Percentiles rank a stretch among this genome's conserved stretches.
Conservation (phyloP, 805 yeast genomes). For the Pichia thaimueangensis region DNA sequence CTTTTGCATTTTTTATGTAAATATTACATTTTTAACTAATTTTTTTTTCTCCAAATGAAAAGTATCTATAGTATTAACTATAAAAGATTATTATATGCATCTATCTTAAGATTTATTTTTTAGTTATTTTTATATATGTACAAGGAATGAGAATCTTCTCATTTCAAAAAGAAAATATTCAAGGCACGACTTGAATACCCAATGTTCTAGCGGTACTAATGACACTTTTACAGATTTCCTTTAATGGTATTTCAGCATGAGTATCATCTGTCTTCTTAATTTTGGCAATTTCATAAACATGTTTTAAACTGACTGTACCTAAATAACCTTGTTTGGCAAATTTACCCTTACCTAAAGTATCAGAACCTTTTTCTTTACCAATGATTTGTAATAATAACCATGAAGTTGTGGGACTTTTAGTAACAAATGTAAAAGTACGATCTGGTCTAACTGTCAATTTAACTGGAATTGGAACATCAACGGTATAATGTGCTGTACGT, state of each 20-base stretch:
- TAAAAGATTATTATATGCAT: no score
- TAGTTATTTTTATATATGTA: no score
- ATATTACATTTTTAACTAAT: no score
- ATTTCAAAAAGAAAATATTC: conserved; percentile 11
- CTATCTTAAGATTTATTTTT: no score
- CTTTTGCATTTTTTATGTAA: background rate
- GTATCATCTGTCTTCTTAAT: conserved; percentile 82
- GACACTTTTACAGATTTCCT: conserved; percentile 74
- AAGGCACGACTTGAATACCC: conserved; percentile 79
- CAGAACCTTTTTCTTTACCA: conserved; percentile 73
- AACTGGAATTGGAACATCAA: conserved; percentile 89
- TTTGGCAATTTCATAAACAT: conserved; percentile 90
- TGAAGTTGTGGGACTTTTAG: conserved; percentile 88
- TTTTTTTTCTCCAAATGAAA: no score
- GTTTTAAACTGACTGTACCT: conserved; percentile 62
- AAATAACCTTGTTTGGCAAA: conserved; percentile 27
- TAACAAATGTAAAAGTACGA: conserved; percentile 76
- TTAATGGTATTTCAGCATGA: conserved; percentile 63
- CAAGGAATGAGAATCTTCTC: background rate
- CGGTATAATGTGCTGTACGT: conserved; percentile 78
- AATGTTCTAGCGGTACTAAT: conserved; percentile 84
- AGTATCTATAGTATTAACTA: no score
- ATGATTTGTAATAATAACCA: conserved; percentile 81
- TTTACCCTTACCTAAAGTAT: conserved; percentile 62
- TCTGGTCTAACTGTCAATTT: conserved; percentile 85